A percentile compares a stretch with the other conserved stretches of the same genome.
These are phyloP conservation scores for Lablab purpureus DNA, from an alignment of 306 rosid genomes.

Conservation along the genomic window DNA sequence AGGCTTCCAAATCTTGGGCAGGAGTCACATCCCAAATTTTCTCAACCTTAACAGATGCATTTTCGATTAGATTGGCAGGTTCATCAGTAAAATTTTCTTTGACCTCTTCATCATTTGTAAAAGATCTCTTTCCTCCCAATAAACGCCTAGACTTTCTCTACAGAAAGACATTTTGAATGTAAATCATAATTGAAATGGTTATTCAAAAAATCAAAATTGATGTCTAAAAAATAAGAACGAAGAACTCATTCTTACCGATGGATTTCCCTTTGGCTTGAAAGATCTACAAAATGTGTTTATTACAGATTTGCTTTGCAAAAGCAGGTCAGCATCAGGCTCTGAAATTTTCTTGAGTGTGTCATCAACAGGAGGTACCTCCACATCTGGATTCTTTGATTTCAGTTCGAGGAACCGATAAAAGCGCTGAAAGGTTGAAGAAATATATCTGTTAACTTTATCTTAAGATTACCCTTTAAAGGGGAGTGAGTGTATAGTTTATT, in stretches of 20 bases:
- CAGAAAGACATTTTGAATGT: slow-evolving; percentile 49
- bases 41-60: slow-evolving; percentile 59
- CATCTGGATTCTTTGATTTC: slow-evolving; percentile 81
- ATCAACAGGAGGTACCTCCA: slow-evolving; percentile 79
- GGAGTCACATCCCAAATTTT: slow-evolving; percentile 71
- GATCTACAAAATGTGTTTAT: slow-evolving; percentile 54
- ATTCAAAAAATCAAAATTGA: too few species aligned
- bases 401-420: slow-evolving; percentile 72
- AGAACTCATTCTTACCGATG: slow-evolving; percentile 53
- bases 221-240: neutral
- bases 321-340: slow-evolving; percentile 67
- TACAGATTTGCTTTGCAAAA: slow-evolving; percentile 59
- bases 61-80: slow-evolving; percentile 46
- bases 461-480: neutral
- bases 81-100: slow-evolving; percentile 52
- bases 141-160: slow-evolving; percentile 63
- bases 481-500: neutral
- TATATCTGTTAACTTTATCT: slow-evolving; percentile 29
- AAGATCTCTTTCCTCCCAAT: slow-evolving; percentile 54
- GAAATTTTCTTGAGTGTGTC: slow-evolving; percentile 78
- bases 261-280: slow-evolving; percentile 71
- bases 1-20: slow-evolving; percentile 83
- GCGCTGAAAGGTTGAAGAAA: slow-evolving; percentile 62
- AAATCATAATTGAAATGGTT: slow-evolving; percentile 9
- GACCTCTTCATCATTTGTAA: slow-evolving; percentile 50